Evolutionary conservation across 2,329 filamentous ascomycete genomes (phyloP).

Genomic region (Xylariaceae sp.): DNA sequence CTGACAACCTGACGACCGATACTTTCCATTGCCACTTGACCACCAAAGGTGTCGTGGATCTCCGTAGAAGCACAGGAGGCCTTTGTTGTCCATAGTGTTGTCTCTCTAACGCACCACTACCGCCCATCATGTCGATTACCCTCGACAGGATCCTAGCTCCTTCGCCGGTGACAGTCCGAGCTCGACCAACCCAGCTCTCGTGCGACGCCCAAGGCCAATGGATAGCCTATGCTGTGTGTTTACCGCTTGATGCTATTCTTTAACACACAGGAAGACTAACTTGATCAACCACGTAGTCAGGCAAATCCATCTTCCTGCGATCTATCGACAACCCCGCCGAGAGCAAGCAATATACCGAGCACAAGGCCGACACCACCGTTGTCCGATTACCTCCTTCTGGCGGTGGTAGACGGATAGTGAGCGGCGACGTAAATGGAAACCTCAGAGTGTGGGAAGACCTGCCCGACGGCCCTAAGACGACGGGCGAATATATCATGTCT

Average conservation of each 20-base stretch:
- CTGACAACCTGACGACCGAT: too few relatives aligned
- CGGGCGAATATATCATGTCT: constrained; percentile 90
- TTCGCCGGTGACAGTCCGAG: constrained; percentile 75
- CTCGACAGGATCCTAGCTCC: constrained; percentile 76
- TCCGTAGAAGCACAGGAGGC: too few relatives aligned
- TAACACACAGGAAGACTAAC: background rate
- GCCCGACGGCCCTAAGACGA: constrained; percentile 71
- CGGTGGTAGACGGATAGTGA: constrained; percentile 58
- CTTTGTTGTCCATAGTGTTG: too few relatives aligned
- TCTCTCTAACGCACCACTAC: too few relatives aligned
- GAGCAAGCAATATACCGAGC: constrained; percentile 86
- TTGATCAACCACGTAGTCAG: constrained; percentile 55
- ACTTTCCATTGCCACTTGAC: too few relatives aligned
- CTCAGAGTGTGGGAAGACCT: constrained; percentile 93
- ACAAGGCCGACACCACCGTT: constrained; percentile 84
- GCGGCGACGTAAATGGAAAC: constrained; percentile 77
- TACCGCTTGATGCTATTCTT: background rate
- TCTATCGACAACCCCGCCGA: constrained; percentile 85
- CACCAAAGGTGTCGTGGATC: too few relatives aligned
- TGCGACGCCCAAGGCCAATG: constrained; percentile 85
- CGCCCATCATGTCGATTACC: constrained; percentile 47
- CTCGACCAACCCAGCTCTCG: constrained; percentile 84
- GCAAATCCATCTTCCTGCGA: constrained; percentile 94
- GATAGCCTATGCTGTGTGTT: constrained; percentile 79
- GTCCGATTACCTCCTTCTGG: constrained; percentile 91